A percentile compares a stretch with the other conserved stretches of the same genome.
Conservation (phyloP, 495 filamentous ascomycete species). For the Penicillium alfredii region DNA sequence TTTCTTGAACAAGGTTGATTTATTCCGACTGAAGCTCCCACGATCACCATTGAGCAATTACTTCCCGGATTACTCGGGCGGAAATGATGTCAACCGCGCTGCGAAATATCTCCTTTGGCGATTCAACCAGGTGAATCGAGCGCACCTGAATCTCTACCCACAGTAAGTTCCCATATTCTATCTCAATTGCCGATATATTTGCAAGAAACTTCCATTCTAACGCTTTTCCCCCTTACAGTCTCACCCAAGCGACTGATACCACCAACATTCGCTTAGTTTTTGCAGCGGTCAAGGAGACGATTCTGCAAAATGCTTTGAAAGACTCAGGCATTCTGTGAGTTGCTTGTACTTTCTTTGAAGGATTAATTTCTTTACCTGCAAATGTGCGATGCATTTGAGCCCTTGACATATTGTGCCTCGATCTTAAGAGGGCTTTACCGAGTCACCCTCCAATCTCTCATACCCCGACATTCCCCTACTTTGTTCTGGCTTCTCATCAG, state of each 20-base stretch:
- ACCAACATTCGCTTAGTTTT: constrained; percentile 97
- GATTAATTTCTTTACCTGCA: neutral
- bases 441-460: constrained; percentile 15
- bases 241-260: constrained; percentile 97
- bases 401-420: neutral
- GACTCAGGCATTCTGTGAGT: constrained; percentile 90
- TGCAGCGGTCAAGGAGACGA: constrained; percentile 97
- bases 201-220: constrained; percentile 37
- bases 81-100: constrained; percentile 94
- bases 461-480: constrained; percentile 12
- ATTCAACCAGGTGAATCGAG: constrained; percentile 97
- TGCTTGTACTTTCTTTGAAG: constrained; percentile 4
- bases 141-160: constrained; percentile 92
- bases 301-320: constrained; percentile 94
- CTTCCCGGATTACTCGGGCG: constrained; percentile 96
- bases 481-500: constrained; percentile 24
- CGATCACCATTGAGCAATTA: constrained; percentile 86
- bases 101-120: constrained; percentile 97
- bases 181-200: constrained; percentile 1
- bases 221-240: constrained; percentile 43
- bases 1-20: constrained; percentile 97
- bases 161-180: constrained; percentile 61
- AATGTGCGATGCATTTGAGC: constrained; percentile 1
- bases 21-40: constrained; percentile 90
- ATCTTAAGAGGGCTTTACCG: no score